Base-by-base conservation (phyloP, 495 filamentous ascomycete genomes). In the Aspergillus affinis region DNA sequence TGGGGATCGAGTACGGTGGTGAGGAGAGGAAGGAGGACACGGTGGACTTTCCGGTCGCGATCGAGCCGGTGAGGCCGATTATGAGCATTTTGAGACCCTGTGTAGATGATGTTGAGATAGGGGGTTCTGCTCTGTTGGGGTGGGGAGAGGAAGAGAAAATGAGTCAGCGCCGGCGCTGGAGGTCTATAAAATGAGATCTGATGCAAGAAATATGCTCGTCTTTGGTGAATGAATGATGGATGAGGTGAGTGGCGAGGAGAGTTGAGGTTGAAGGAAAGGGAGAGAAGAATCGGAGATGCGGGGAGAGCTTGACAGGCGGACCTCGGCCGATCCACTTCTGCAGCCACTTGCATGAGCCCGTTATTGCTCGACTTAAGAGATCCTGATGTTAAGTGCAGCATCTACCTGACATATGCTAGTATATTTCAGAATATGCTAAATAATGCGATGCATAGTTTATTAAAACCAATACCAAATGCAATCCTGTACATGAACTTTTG, bases 11-110 rank as follows among this genome's bases (percentile, higher is more conserved):
- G 81, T 97, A 88, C 12, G 92, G 93, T 0, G 90, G 81, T 0
- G 81, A 75, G 56, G 86, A 83, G 72, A 98, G 91, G 65, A 97
- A 78, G 57, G 78, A 70, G 45, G 94, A 96, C 62, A 96, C 93
- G 63, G 95, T 98, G 36, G 92, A 95, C 85, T 98, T 98, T 71
- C 95, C 94, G 4, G 95, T 98, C 41, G 94, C 93, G 72, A 98
- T 96, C 60, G 92, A 96, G 76, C 94, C 94, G 41, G 94, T 98
- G 27, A 98, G 87, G 64, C 94, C 94, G 69, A 98, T 90, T 66
- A 98, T 84, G 55, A 98, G 85, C 95, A 98, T 98, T 56, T 61
- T 68, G 17, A 15, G 45, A 47, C 46, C n/a, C n/a, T 50, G 57
- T 51, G 19, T 48, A 6, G 57, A 21, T 30, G n/a, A 6, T 47